phyloP scores from a whole-genome alignment of 129 eudicot species.

The Smallanthus sonchifolius region DNA sequence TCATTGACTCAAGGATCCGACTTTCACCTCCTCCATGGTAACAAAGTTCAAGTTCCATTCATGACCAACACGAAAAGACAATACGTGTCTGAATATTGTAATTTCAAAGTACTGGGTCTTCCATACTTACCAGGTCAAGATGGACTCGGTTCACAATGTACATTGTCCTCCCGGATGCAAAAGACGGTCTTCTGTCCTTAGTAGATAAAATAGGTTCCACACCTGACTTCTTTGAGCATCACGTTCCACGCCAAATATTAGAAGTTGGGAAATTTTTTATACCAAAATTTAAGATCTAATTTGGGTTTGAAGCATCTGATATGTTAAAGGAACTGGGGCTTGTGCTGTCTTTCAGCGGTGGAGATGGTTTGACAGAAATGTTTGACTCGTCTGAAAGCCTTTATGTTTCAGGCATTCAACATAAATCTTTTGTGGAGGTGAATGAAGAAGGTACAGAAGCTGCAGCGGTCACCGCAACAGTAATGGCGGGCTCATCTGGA shows the following conservation, averaged over 20 bases:
- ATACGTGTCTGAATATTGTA: slow-evolving; percentile 22
- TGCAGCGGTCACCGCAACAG: not conserved
- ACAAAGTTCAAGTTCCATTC: slow-evolving; percentile 38
- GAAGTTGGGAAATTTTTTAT: slow-evolving; percentile 13
- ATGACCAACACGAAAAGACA: slow-evolving; percentile 30
- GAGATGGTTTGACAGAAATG: slow-evolving; percentile 33
- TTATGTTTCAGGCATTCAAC: slow-evolving; percentile 18
- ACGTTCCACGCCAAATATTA: slow-evolving; percentile 5
- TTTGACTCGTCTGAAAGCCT: slow-evolving; percentile 14
- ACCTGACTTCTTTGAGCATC: slow-evolving; percentile 21
- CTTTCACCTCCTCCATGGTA: slow-evolving; percentile 38
- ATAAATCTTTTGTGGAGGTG: slow-evolving; percentile 9
- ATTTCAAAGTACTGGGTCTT: slow-evolving; percentile 41
- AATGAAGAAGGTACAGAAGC: slow-evolving; percentile 36
- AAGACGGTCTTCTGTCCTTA: slow-evolving; percentile 33
- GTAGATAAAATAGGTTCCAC: slow-evolving; percentile 22
- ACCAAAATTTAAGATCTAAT: slow-evolving; percentile 40
- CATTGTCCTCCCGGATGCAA: not conserved
- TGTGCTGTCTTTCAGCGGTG: slow-evolving; percentile 18
- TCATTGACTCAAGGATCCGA: slow-evolving; percentile 19
- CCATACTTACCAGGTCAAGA: slow-evolving; percentile 35
- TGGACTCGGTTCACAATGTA: slow-evolving; percentile 6
- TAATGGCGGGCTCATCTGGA: too few species aligned
- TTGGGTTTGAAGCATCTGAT: slow-evolving; percentile 16
- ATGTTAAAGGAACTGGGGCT: slow-evolving; percentile 33